Evolutionary conservation across 2,329 filamentous ascomycete genomes (phyloP).

Genomic region (Botryotinia convoluta): DNA sequence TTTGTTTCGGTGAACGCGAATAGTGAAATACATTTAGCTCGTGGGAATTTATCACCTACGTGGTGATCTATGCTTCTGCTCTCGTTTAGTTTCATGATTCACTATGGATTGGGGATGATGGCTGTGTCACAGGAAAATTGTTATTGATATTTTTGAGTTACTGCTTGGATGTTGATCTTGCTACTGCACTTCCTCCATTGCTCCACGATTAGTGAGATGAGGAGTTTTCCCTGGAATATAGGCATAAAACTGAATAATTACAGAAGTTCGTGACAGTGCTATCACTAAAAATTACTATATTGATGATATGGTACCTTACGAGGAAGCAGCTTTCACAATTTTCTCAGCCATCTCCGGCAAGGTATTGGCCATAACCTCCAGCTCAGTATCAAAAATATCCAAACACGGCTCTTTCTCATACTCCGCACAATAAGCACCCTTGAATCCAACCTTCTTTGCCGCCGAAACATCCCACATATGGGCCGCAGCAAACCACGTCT

Average conservation of each 20-base stretch:
- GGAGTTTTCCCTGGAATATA: not conserved
- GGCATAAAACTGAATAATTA: not conserved
- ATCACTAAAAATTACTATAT: not conserved
- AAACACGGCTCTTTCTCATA: conserved; percentile 51
- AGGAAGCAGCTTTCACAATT: conserved; percentile 29
- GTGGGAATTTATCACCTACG: not conserved
- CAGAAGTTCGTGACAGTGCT: not conserved
- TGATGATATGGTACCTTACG: not conserved
- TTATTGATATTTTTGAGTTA: not conserved
- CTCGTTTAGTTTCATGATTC: not conserved
- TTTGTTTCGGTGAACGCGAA: not conserved
- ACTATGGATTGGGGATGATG: not conserved
- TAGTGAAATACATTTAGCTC: not conserved
- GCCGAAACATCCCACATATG: conserved; percentile 60
- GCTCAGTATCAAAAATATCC: conserved; percentile 47
- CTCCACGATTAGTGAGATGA: not conserved
- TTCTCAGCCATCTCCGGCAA: conserved; percentile 49
- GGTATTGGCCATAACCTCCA: conserved; percentile 50
- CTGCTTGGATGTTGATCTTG: not conserved
- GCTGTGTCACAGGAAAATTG: not conserved
- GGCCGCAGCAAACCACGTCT: conserved; percentile 56
- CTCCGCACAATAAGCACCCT: conserved; percentile 52
- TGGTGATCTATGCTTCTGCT: not conserved
- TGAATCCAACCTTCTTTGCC: conserved; percentile 48
- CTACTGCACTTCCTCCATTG: not conserved